These are phyloP conservation scores for Russula sp. DNA, from an alignment of 768 basidiomycete species.

Conservation along the genomic window DNA sequence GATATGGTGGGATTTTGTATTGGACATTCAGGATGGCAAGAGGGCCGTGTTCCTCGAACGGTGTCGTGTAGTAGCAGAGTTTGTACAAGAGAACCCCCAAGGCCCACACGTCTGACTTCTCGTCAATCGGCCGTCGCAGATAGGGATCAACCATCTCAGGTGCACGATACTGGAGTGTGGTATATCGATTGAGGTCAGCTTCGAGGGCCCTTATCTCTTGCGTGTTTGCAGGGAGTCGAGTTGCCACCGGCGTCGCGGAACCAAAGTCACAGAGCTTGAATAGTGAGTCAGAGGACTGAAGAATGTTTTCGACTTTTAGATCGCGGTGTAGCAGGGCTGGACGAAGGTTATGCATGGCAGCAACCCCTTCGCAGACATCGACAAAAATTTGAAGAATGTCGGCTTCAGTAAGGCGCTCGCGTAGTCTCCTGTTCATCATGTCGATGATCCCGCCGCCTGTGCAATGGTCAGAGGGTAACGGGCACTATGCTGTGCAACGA, in stretches of 20 bases:
- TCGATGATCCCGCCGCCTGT: constrained; percentile 97
- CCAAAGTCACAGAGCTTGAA: constrained; percentile 99
- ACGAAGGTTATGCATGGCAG: constrained; percentile 89
- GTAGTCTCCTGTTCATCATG: constrained; percentile 96
- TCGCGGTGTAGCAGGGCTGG: constrained; percentile 93
- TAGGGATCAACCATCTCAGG: constrained; percentile 97
- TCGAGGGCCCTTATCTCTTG: constrained; percentile 85
- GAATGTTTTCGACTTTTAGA: constrained; percentile 98
- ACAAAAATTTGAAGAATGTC: constrained; percentile 98
- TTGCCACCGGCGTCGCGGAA: constrained; percentile 70
- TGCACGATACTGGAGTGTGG: constrained; percentile 95
- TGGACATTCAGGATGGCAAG: constrained; percentile 95
- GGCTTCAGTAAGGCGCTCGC: constrained; percentile 89
- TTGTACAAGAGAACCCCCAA: constrained; percentile 95
- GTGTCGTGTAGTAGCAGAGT: constrained; percentile 98
- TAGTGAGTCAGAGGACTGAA: constrained; percentile 73
- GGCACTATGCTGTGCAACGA: constrained; percentile 23
- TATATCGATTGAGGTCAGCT: constrained; percentile 87
- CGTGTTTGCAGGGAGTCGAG: constrained; percentile 63
- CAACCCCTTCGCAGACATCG: constrained; percentile 95
- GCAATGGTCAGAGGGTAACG: constrained; percentile 16
- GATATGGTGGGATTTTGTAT: constrained; percentile 86
- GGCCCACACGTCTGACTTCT: constrained; percentile 98
- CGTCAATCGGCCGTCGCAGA: constrained; percentile 75
- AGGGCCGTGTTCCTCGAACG: constrained; percentile 96